Percentiles rank a stretch among this genome's conserved stretches.
Evolutionary conservation across 1,139 yeast genomes (phyloP).

Genomic region (Saccharomyces pastorianus): DNA sequence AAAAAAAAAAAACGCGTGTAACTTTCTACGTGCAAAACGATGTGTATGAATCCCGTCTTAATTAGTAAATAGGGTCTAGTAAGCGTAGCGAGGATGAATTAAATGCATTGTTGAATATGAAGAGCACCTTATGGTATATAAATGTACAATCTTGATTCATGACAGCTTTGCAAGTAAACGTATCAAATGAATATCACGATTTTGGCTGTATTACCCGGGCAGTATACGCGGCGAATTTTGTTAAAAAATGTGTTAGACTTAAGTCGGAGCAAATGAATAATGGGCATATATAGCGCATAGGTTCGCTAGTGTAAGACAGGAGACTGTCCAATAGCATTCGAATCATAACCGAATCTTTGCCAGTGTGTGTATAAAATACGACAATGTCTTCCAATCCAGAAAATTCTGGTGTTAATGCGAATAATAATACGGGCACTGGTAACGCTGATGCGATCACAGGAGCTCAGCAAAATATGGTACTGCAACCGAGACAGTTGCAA

Average conservation of each 20-base stretch:
- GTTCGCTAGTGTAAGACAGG: background rate
- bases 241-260: background rate
- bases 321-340: background rate
- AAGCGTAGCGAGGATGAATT: background rate
- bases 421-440: slow-evolving; percentile 1
- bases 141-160: background rate
- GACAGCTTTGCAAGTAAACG: background rate
- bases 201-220: background rate
- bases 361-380: background rate
- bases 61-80: background rate
- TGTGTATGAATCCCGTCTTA: background rate
- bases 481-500: slow-evolving; percentile 50
- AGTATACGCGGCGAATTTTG: background rate
- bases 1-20: background rate
- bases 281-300: background rate
- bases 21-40: background rate
- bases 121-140: background rate
- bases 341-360: background rate
- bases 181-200: background rate
- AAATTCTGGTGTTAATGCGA: background rate
- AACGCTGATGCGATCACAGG: slow-evolving; percentile 4
- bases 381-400: background rate
- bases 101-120: background rate
- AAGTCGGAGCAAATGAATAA: background rate
- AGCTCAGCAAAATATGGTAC: slow-evolving; percentile 9